Evolutionary conservation across 2,329 filamentous ascomycete species (phyloP).

Genomic region (Claviceps sp.): DNA sequence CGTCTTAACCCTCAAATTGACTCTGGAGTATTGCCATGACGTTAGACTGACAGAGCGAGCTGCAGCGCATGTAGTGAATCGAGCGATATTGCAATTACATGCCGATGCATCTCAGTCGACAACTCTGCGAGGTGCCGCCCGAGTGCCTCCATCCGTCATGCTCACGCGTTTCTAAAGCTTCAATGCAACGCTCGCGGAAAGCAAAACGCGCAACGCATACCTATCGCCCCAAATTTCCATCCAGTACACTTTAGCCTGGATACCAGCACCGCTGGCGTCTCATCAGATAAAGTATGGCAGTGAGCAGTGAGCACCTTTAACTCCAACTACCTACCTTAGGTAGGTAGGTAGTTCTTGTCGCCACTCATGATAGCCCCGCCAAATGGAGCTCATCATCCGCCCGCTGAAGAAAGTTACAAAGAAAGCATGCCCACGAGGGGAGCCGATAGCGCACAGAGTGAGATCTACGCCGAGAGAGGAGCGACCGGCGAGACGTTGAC

Average conservation of each 20-base stretch:
- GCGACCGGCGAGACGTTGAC: slow-evolving; percentile 26
- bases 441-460: slow-evolving; percentile 14
- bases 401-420: slow-evolving; percentile 41
- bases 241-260: slow-evolving; percentile 16
- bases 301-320: slow-evolving; percentile 21
- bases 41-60: not conserved
- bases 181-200: not conserved
- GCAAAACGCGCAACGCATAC: not conserved
- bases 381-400: slow-evolving; percentile 42
- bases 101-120: not conserved
- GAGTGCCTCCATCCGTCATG: not conserved
- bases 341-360: slow-evolving; percentile 7
- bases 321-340: slow-evolving; percentile 15
- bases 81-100: not conserved
- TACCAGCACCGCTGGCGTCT: slow-evolving; percentile 14
- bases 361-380: slow-evolving; percentile 29
- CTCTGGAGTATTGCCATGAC: not conserved
- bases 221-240: slow-evolving; percentile 13
- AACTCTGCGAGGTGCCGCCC: not conserved
- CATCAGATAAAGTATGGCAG: slow-evolving; percentile 17
- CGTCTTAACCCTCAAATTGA: not conserved
- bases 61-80: not conserved
- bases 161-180: not conserved
- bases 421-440: slow-evolving; percentile 28
- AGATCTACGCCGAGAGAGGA: slow-evolving; percentile 35